Evolutionary conservation across 2,329 filamentous ascomycete species (phyloP), one percentile per base, ranked within the genome.

Genomic region (Penicillium sp.): DNA sequence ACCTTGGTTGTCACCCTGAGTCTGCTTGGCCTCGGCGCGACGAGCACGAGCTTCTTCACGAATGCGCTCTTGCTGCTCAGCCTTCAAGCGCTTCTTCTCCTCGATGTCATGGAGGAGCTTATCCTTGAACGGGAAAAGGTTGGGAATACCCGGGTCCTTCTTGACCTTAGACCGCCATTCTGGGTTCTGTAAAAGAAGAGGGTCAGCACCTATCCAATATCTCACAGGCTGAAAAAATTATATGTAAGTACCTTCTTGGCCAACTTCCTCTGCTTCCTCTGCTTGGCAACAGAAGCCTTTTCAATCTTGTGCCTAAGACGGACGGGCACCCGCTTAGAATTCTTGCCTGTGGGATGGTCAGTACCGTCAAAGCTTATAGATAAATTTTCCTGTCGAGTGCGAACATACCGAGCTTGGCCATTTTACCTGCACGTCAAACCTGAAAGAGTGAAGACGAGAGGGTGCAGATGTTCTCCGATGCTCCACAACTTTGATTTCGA

Each of bases 121-220:
- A 71, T 96, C 91, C 77, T 98, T 98, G 79, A 93, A 96, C 0
- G 93, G 93, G 75, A 96, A 98, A 31, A 96, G 75, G 67, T 97
- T 98, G 35, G 93, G 93, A 55, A 98, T 96, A 42, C 93, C 93
- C 23, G 92, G 93, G 65, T 98, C 93, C 77, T 97, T 98, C 82
- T 96, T 97, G 60, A 95, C 70, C 71, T 90, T 88, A 52, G 89
- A 91, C 61, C 88, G 84, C 90, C 93, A 97, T 88, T 95, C 84
- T 29, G 93, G 92, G 71, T 96, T 95, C 82, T 82, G 55, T 4
- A 37, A 27, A 47, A n/a, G 15, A 49, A 4, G 33, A 42, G 29
- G 23, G 46, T 59, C n/a, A 62, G 54, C 48, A 39, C 47, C 32
- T 37, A 6, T 29, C 40, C 18, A 10, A 42, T 6, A n/a, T 5